Evolutionary conservation across 2,329 filamentous ascomycete species (phyloP), one percentile per base, ranked within the genome.

Genomic region (Teratosphaeria viscida): DNA sequence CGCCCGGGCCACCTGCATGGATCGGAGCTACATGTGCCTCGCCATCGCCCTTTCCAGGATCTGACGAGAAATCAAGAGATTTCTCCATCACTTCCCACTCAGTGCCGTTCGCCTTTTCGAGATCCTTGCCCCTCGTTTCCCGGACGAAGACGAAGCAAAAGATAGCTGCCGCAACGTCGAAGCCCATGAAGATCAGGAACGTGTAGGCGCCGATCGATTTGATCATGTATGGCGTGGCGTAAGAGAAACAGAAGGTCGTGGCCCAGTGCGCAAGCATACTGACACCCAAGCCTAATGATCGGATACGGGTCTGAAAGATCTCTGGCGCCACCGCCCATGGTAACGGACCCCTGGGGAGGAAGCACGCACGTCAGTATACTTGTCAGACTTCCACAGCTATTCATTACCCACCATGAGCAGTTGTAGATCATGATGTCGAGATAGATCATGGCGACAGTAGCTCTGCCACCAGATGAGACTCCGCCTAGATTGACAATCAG

Each of bases 391-490:
- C 43, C 5, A 49, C 37, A 23, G 19, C 5, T 2, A n/a, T 23
- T 49, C 16, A 7, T 23, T 19, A 19, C 43, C 11, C 19, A 49
- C 43, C 79, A 82, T 0, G 75, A 78, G 55, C 78, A 76, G 52
- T 79, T 79, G 67, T 80, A 82, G 1, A 72, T 76, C 67, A 82
- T 77, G 27, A 83, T 79, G 60, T 80, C 79, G 5, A 83, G 71
- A 65, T 83, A 83, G 57, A 83, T 82, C 14, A 84, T 70, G 0
- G 77, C 76, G 1, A 84, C 73, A 0, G 79, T 83, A 2, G 76
- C 76, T 37, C 81, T 79, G 0, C 77, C 78, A 1, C 75, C 60
- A 26, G 61, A 59, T 1, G 71, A 70, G 23, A 73, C 66, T 23
- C 62, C 59, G 1, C 62, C 65, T 49, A 19, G 5, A 49, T 10